These are phyloP conservation scores for Darksidea phi DNA, from an alignment of 495 filamentous ascomycete genomes.

Conservation along the genomic window DNA sequence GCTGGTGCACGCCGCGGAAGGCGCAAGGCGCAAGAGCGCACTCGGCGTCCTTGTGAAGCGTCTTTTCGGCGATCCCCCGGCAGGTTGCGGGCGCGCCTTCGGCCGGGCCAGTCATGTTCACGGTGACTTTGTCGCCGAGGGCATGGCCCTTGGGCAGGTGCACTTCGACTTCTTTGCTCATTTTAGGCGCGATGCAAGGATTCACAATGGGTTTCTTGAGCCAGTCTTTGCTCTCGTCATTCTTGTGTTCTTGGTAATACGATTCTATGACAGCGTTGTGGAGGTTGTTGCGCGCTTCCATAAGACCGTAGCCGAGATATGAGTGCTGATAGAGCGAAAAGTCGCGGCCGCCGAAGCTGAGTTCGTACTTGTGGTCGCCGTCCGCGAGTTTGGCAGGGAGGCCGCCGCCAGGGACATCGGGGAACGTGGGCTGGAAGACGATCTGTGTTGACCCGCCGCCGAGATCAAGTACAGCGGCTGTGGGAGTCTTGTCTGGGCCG, in stretches of 20 bases:
- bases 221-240: conserved; percentile 54
- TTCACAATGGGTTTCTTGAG: conserved; percentile 66
- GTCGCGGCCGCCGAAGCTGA: conserved; percentile 83
- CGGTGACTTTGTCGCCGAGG: conserved; percentile 58
- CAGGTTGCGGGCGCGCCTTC: conserved; percentile 76
- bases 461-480: conserved; percentile 92
- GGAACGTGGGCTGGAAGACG: conserved; percentile 95
- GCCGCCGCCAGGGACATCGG: conserved; percentile 64
- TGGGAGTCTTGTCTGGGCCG: conserved; percentile 80
- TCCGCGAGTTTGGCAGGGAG: conserved; percentile 84
- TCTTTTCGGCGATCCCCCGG: conserved; percentile 83
- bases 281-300: conserved; percentile 84
- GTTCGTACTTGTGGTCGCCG: conserved; percentile 94
- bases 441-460: conserved; percentile 97
- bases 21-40: conserved; percentile 89
- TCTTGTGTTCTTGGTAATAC: conserved; percentile 52
- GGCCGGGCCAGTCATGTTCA: conserved; percentile 84
- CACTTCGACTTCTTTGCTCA: conserved; percentile 66
- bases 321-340: conserved; percentile 98
- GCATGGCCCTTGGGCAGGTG: conserved; percentile 61
- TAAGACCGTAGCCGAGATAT: conserved; percentile 94
- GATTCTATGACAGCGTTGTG: conserved; percentile 69
- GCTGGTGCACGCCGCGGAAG: conserved; percentile 95
- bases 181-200: conserved; percentile 84
- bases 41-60: conserved; percentile 78